A percentile compares a stretch with the other conserved stretches of the same genome.
Evolutionary conservation across 1,284 basidiomycete species (phyloP).

Genomic region (Hemileia vastatrix): DNA sequence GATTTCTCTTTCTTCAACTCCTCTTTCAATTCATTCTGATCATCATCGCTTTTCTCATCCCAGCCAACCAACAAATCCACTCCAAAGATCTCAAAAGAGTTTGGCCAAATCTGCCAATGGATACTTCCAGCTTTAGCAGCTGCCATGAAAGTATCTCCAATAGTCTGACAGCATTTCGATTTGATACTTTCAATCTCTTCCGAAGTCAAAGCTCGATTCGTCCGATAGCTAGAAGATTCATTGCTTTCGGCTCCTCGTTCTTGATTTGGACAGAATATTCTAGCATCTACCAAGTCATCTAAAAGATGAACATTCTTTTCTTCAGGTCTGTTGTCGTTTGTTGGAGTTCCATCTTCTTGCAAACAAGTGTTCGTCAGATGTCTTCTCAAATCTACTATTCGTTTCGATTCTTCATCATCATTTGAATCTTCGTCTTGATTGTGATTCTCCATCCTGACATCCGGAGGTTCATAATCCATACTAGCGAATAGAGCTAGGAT

Average conservation of each 20-base stretch:
- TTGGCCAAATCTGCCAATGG: constrained; percentile 78
- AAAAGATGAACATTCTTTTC: constrained; percentile 33
- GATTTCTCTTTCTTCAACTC: no score
- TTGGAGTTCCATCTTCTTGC: constrained; percentile 49
- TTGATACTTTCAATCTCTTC: constrained; percentile 56
- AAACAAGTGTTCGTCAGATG: constrained; percentile 94
- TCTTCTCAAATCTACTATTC: constrained; percentile 54
- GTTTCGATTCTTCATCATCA: constrained; percentile 32
- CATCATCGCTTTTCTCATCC: constrained; percentile 15
- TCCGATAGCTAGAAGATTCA: constrained; percentile 39
- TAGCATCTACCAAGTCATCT: constrained; percentile 45
- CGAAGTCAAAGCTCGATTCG: no score
- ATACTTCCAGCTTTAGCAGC: constrained; percentile 64
- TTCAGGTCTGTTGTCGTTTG: constrained; percentile 27
- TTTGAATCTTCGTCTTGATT: constrained; percentile 28
- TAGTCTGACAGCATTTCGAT: constrained; percentile 56
- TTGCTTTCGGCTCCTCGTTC: constrained; percentile 29
- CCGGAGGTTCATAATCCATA: constrained; percentile 53
- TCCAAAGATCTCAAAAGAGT: constrained; percentile 91
- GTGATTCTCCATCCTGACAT: no score
- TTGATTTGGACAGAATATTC: constrained; percentile 47
- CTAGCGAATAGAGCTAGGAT: constrained; percentile 78
- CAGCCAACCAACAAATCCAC: constrained; percentile 73
- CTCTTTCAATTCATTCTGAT: constrained; percentile 9
- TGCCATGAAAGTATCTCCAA: constrained; percentile 75